Evolutionary conservation across 2,329 filamentous ascomycete genomes (phyloP).

Genomic region (Anisogramma anomala): DNA sequence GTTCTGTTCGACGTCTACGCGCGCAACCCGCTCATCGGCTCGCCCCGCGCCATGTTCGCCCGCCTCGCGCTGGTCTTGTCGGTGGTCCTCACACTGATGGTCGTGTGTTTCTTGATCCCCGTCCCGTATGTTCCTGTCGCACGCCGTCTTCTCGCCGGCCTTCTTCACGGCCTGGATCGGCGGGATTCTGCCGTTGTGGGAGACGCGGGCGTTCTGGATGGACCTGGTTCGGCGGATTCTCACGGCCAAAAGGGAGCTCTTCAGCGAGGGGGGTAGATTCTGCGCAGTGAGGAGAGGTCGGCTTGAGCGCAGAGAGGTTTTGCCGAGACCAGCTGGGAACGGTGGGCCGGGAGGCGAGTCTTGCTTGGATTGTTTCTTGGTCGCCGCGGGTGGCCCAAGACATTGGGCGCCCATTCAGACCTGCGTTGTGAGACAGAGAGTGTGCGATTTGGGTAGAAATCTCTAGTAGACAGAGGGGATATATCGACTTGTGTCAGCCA

Average conservation of each 20-base stretch:
- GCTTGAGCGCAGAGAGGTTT: too few relatives aligned
- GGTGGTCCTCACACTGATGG: not conserved
- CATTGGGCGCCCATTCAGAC: too few relatives aligned
- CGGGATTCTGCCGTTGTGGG: not conserved
- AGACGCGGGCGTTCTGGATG: not conserved
- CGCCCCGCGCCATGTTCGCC: not conserved
- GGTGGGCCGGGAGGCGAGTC: too few relatives aligned
- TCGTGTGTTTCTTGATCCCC: not conserved
- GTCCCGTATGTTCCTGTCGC: not conserved
- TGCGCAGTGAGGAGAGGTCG: too few relatives aligned
- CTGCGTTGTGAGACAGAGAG: too few relatives aligned
- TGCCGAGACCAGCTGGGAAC: too few relatives aligned
- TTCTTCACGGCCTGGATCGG: not conserved
- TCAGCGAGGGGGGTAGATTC: not conserved
- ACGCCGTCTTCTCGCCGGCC: not conserved
- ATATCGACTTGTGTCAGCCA: too few relatives aligned
- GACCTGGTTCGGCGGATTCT: not conserved
- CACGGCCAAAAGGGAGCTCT: not conserved
- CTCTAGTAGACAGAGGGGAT: too few relatives aligned
- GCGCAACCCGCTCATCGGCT: not conserved
- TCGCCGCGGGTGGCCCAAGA: too few relatives aligned
- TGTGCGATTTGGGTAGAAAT: too few relatives aligned
- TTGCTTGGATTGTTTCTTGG: too few relatives aligned
- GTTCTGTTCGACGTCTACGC: slow-evolving; percentile 1
- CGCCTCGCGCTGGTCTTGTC: not conserved